Evolutionary conservation across 2,329 filamentous ascomycete species (phyloP).

Genomic region (Remersonia thermophila): DNA sequence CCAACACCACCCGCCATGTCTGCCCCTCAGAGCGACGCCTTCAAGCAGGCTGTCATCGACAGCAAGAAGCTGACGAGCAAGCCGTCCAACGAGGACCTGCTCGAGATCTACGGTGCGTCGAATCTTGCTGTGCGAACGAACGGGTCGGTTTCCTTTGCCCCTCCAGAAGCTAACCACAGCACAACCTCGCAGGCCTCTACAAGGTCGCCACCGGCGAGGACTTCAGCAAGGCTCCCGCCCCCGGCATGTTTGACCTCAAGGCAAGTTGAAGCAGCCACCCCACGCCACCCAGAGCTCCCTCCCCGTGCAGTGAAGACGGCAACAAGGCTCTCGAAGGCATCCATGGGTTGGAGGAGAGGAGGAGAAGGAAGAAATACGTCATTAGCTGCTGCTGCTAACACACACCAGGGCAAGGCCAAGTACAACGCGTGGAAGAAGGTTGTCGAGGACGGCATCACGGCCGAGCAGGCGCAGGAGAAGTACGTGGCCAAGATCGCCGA

Average conservation of each 20-base stretch:
- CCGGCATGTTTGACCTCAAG: slow-evolving; percentile 61
- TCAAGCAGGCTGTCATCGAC: slow-evolving; percentile 47
- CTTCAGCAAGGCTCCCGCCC: slow-evolving; percentile 40
- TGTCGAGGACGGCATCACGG: slow-evolving; percentile 48
- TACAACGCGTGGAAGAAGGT: slow-evolving; percentile 63
- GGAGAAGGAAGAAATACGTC: too few relatives aligned
- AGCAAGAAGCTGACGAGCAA: slow-evolving; percentile 56
- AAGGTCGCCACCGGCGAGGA: slow-evolving; percentile 47
- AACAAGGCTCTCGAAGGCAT: too few relatives aligned
- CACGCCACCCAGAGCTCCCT: too few relatives aligned
- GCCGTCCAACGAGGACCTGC: slow-evolving; percentile 51
- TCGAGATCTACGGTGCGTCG: slow-evolving; percentile 46
- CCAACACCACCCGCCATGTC: slow-evolving; percentile 24
- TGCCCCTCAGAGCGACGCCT: slow-evolving; percentile 32
- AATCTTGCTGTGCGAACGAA: not conserved
- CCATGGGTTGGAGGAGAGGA: too few relatives aligned
- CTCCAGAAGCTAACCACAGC: not conserved
- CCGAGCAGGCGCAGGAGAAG: slow-evolving; percentile 58
- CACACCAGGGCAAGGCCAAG: slow-evolving; percentile 62
- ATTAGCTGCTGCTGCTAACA: too few relatives aligned
- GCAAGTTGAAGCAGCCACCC: slow-evolving; percentile 31
- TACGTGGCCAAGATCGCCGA: slow-evolving; percentile 64
- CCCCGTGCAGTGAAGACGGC: too few relatives aligned
- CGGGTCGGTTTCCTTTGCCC: not conserved
- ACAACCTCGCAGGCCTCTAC: slow-evolving; percentile 48